Conservation (phyloP, 129 eudicot genomes). For the Heracleum sosnowskyi region DNA sequence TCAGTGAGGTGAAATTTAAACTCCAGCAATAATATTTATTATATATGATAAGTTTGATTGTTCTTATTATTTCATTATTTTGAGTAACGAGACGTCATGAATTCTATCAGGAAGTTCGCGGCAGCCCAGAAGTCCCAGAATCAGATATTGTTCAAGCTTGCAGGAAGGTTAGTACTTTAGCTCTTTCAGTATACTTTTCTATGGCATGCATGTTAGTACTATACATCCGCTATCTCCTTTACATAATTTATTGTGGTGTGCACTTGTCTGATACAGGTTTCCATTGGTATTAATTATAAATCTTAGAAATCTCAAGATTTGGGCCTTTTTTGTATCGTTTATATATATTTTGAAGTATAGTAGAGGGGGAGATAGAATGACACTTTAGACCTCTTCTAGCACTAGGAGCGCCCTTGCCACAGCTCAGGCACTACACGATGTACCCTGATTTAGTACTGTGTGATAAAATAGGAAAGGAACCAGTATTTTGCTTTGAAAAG, state of each 20-base stretch:
- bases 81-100: slow-evolving; percentile 6
- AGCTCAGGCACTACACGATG: too few species aligned
- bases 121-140: slow-evolving; percentile 75
- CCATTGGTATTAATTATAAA: not conserved
- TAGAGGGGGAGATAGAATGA: not conserved
- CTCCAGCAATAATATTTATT: not conserved
- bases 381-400: not conserved
- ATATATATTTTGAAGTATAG: too few species aligned
- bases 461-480: too few species aligned
- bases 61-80: not conserved
- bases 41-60: not conserved
- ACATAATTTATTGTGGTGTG: not conserved
- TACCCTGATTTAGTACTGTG: too few species aligned
- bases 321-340: not conserved
- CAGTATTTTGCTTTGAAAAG: too few species aligned
- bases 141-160: slow-evolving; percentile 96
- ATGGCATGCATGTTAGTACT: not conserved
- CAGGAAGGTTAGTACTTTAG: slow-evolving; percentile 64
- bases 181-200: not conserved
- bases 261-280: not conserved
- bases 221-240: not conserved
- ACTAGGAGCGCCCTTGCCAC: too few species aligned
- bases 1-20: slow-evolving; percentile 65
- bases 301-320: not conserved
- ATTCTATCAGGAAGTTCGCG: slow-evolving; percentile 75